These are phyloP conservation scores for Diaporthe citrichinensis DNA, from an alignment of 2,329 filamentous ascomycete genomes.

Conservation along the genomic window DNA sequence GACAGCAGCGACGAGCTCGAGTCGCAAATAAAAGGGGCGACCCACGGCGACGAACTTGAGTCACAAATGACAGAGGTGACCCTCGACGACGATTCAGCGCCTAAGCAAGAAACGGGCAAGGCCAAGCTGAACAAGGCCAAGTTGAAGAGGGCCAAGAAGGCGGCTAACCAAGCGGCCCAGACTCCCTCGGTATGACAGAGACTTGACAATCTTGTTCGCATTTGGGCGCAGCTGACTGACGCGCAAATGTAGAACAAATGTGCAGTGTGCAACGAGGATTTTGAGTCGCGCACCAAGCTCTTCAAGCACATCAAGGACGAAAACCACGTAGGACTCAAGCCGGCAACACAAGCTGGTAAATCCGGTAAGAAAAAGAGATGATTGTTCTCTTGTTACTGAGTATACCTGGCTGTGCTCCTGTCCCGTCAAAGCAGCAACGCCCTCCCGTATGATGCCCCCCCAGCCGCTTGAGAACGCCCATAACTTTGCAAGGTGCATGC, in stretches of 20 bases:
- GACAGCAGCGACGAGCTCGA: constrained; percentile 38
- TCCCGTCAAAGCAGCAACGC: constrained; percentile 15
- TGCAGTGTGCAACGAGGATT: constrained; percentile 59
- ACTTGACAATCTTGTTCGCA: background rate
- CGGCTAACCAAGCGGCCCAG: constrained; percentile 56
- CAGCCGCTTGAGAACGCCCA: constrained; percentile 19
- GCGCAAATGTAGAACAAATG: constrained; percentile 56
- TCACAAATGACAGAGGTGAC: constrained; percentile 47
- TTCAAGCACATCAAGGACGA: constrained; percentile 80
- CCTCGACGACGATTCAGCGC: constrained; percentile 45
- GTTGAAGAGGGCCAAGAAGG: constrained; percentile 64
- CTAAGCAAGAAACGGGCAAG: constrained; percentile 62
- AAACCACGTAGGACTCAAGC: constrained; percentile 75
- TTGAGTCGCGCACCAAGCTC: constrained; percentile 76
- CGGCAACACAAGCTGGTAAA: constrained; percentile 49
- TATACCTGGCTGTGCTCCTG: constrained; percentile 9
- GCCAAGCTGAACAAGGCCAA: constrained; percentile 67
- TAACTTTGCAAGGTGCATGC: background rate
- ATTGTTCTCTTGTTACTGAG: constrained; percentile 29
- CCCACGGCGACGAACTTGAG: constrained; percentile 46
- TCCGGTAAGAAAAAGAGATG: constrained; percentile 55
- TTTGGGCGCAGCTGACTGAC: constrained; percentile 22
- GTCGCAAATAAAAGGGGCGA: constrained; percentile 46
- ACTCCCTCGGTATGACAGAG: constrained; percentile 40
- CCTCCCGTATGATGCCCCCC: constrained; percentile 6